Percentiles rank a stretch among this genome's conserved stretches.
Conservation (phyloP, 257 asterid species). For the Rehmannia glutinosa region DNA sequence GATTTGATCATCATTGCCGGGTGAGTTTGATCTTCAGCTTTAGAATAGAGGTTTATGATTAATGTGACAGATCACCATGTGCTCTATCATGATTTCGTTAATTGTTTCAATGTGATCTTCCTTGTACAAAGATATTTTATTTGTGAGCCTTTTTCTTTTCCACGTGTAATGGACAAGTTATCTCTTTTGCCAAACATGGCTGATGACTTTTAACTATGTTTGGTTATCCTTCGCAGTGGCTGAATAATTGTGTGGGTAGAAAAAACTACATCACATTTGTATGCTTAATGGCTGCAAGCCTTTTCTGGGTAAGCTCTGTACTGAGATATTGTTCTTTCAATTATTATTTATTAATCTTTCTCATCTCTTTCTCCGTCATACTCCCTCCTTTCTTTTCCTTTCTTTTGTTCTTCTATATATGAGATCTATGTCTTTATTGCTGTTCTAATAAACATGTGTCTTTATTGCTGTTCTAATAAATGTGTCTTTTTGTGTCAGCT, state of each 20-base stretch:
- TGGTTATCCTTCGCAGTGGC: conserved; percentile 78
- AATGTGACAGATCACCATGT: background rate
- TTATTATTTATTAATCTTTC: background rate
- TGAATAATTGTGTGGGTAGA: conserved; percentile 93
- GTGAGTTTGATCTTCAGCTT: conserved; percentile 45
- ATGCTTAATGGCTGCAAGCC: conserved; percentile 91
- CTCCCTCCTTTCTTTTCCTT: background rate
- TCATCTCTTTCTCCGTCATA: too few species aligned
- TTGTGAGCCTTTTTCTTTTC: background rate
- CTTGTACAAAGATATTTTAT: background rate
- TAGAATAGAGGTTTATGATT: background rate
- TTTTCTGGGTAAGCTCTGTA: conserved; percentile 68
- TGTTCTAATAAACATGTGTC: background rate
- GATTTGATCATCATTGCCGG: conserved; percentile 99
- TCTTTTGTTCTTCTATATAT: background rate
- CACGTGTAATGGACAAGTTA: background rate
- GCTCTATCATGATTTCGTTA: background rate
- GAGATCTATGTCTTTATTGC: background rate
- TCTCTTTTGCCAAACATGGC: background rate
- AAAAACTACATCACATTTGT: conserved; percentile 80
- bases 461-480: conserved; percentile 9
- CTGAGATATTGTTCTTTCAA: background rate
- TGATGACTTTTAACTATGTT: conserved; percentile 19
- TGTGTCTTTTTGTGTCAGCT: conserved; percentile 48
- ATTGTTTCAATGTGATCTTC: background rate